Evolutionary conservation across 2,329 filamentous ascomycete species (phyloP).

Genomic region (Cladosporium velox): DNA sequence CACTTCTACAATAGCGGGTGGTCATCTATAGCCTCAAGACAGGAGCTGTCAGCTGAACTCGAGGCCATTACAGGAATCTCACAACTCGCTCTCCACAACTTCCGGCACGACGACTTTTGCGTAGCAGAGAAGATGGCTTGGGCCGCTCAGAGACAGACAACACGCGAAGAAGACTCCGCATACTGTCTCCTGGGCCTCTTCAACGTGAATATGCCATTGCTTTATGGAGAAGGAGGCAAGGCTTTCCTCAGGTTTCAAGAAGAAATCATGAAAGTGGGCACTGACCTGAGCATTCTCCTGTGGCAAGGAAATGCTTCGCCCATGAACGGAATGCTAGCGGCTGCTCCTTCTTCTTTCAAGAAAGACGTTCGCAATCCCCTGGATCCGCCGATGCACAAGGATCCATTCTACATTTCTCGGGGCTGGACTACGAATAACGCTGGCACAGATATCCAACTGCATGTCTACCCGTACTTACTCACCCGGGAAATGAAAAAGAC

Average conservation of each 20-base stretch:
- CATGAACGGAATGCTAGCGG: neutral
- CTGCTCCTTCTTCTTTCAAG: neutral
- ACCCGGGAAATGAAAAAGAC: neutral
- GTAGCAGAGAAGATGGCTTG: slow-evolving; percentile 29
- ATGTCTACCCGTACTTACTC: neutral
- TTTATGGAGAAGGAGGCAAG: slow-evolving; percentile 43
- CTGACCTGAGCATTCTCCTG: slow-evolving; percentile 12
- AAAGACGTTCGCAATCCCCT: neutral
- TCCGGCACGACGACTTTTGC: slow-evolving; percentile 15
- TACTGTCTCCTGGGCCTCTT: slow-evolving; percentile 52
- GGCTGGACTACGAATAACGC: neutral
- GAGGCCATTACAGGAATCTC: slow-evolving; percentile 34
- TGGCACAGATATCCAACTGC: neutral
- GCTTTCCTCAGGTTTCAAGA: slow-evolving; percentile 42
- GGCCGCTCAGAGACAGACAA: slow-evolving; percentile 24
- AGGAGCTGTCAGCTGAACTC: slow-evolving; percentile 22
- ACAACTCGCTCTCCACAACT: slow-evolving; percentile 25
- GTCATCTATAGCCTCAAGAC: slow-evolving; percentile 27
- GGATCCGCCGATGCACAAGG: neutral
- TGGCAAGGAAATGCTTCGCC: neutral
- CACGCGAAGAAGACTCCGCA: slow-evolving; percentile 44
- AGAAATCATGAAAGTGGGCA: slow-evolving; percentile 27
- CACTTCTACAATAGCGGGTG: slow-evolving; percentile 22
- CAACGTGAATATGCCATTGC: slow-evolving; percentile 46
- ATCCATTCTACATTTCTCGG: neutral